Percentiles rank a stretch among this genome's conserved stretches.
These are phyloP conservation scores for Earliella scabrosa DNA, from an alignment of 1,284 basidiomycete species.

Conservation along the genomic window DNA sequence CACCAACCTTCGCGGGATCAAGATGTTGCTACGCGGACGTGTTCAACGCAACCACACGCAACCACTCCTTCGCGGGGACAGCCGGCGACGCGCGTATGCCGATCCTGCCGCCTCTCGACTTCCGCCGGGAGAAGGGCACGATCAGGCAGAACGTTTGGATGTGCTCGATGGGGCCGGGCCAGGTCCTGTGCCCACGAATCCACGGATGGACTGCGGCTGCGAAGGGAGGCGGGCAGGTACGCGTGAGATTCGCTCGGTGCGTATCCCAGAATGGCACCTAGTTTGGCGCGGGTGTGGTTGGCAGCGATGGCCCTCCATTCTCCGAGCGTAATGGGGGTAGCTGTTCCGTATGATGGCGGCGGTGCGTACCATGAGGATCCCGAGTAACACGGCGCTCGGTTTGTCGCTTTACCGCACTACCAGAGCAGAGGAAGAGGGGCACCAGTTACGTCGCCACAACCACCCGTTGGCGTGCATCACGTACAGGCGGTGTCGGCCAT, in stretches of 20 bases:
- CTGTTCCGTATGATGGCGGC: background rate
- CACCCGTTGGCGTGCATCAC: slow-evolving; percentile 1
- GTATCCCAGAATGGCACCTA: background rate
- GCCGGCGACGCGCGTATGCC: no score
- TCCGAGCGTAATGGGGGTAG: background rate
- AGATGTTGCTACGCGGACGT: slow-evolving; percentile 5
- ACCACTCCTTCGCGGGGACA: no score
- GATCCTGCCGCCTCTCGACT: background rate
- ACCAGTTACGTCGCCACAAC: background rate
- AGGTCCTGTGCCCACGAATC: no score
- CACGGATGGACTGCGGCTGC: background rate
- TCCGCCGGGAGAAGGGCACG: background rate
- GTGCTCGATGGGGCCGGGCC: no score
- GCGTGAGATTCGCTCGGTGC: background rate
- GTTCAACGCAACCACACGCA: no score
- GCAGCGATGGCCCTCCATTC: background rate
- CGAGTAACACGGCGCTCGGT: slow-evolving; percentile 10
- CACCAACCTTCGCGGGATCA: slow-evolving; percentile 20
- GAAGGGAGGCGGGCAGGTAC: background rate
- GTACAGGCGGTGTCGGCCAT: slow-evolving; percentile 1
- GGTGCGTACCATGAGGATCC: slow-evolving; percentile 2
- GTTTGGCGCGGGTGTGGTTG: slow-evolving; percentile 1
- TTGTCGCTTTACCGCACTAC: background rate
- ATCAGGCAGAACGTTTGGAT: no score
- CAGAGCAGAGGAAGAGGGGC: slow-evolving; percentile 2